Evolutionary conservation across 495 filamentous ascomycete genomes (phyloP).

Genomic region (Amniculicola lignicola): DNA sequence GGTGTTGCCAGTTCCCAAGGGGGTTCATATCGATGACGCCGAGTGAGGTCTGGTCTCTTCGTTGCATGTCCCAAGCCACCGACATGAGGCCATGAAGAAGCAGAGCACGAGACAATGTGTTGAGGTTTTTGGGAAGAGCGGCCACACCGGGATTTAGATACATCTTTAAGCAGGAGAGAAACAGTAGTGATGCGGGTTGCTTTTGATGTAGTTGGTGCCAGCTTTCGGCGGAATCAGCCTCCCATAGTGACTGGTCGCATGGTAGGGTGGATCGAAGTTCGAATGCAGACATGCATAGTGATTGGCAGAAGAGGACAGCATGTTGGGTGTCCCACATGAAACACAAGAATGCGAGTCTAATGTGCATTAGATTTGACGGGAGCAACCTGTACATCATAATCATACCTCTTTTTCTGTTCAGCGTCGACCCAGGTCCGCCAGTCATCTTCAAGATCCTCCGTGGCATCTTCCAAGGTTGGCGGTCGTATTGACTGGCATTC

Average conservation of each 20-base stretch:
- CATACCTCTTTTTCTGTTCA: conserved; percentile 53
- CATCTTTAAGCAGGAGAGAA: conserved; percentile 51
- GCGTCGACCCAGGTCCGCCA: conserved; percentile 52
- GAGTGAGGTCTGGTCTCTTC: conserved; percentile 54
- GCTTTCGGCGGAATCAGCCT: conserved; percentile 48
- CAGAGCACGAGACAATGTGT: conserved; percentile 48
- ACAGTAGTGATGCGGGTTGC: conserved; percentile 38
- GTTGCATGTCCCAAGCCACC: conserved; percentile 54
- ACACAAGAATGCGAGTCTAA: conserved; percentile 50
- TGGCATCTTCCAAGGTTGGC: conserved; percentile 27
- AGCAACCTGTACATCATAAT: too few species aligned
- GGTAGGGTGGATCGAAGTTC: conserved; percentile 52
- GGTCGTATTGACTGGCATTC: conserved; percentile 48
- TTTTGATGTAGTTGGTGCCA: conserved; percentile 45
- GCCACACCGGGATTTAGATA: conserved; percentile 47
- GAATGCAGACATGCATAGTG: conserved; percentile 58
- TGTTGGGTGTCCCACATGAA: conserved; percentile 62
- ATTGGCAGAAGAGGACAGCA: conserved; percentile 56
- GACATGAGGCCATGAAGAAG: conserved; percentile 57
- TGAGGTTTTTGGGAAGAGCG: conserved; percentile 44
- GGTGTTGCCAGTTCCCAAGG: conserved; percentile 49
- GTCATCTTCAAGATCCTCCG: conserved; percentile 40
- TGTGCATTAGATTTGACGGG: conserved; percentile 3
- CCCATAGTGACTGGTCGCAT: conserved; percentile 50
- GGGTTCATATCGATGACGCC: conserved; percentile 41